phyloP scores from a whole-genome alignment of 495 filamentous ascomycete genomes.

The Penicillium coprophilum region DNA sequence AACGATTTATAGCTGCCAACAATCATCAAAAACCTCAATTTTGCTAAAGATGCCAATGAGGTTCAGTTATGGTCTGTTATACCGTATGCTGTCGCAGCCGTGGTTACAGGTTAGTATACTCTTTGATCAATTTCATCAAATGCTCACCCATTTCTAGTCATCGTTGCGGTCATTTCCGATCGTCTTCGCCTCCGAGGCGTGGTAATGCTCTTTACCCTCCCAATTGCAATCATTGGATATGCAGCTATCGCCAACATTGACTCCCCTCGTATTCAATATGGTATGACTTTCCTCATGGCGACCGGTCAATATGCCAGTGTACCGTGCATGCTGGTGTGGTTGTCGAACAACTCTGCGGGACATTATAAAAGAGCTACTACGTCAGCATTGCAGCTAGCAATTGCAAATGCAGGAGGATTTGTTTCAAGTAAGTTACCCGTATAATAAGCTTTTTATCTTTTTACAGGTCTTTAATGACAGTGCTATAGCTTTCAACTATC shows the following conservation, averaged over 20 bases:
- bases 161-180: constrained; percentile 49
- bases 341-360: constrained; percentile 57
- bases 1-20: constrained; percentile 56
- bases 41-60: constrained; percentile 56
- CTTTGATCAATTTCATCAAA: constrained; percentile 41
- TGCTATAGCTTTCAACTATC: constrained; percentile 57
- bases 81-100: constrained; percentile 76
- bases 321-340: constrained; percentile 56
- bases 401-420: constrained; percentile 59
- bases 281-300: constrained; percentile 55
- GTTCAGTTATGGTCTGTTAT: constrained; percentile 85
- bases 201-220: constrained; percentile 48
- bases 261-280: constrained; percentile 47
- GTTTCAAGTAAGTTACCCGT: constrained; percentile 50
- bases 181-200: constrained; percentile 44
- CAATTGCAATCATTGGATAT: constrained; percentile 50
- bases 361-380: constrained; percentile 63
- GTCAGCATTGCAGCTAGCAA: constrained; percentile 52
- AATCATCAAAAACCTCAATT: constrained; percentile 73
- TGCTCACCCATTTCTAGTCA: constrained; percentile 21
- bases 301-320: constrained; percentile 51
- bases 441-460: neutral
- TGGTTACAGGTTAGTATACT: constrained; percentile 66
- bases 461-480: neutral
- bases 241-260: constrained; percentile 49